phyloP scores from a whole-genome alignment of 495 filamentous ascomycete species.

The Lophiotrema nucula region DNA sequence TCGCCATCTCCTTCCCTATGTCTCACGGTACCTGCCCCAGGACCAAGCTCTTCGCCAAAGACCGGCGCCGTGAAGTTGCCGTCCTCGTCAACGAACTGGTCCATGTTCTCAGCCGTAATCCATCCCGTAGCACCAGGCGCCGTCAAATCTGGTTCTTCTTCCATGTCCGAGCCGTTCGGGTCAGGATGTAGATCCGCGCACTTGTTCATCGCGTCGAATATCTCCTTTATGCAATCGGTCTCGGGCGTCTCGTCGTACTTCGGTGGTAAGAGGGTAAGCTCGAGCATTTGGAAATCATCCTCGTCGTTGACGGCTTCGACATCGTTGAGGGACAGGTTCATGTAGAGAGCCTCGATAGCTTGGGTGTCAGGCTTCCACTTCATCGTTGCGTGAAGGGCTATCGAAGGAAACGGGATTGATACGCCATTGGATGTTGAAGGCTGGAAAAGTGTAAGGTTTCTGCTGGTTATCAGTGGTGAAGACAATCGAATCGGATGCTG shows the following conservation, averaged over 20 bases:
- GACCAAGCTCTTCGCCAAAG: constrained; percentile 47
- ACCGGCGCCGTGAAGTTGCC: constrained; percentile 50
- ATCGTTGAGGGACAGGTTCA: constrained; percentile 68
- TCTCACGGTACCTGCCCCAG: constrained; percentile 59
- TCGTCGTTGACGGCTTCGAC: constrained; percentile 47
- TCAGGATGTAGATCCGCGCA: constrained; percentile 93
- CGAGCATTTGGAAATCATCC: constrained; percentile 66
- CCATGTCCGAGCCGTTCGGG: constrained; percentile 46
- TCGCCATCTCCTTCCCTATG: constrained; percentile 44
- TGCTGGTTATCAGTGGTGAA: constrained; percentile 37
- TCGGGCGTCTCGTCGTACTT: constrained; percentile 29
- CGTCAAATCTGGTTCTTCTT: constrained; percentile 53
- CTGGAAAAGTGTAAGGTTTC: constrained; percentile 66
- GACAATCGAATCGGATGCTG: too few species aligned
- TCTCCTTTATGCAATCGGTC: constrained; percentile 46
- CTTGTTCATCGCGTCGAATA: constrained; percentile 78
- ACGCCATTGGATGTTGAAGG: constrained; percentile 57
- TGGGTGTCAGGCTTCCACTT: constrained; percentile 48
- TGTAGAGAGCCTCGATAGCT: constrained; percentile 62
- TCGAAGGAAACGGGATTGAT: constrained; percentile 80
- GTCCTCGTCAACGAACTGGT: constrained; percentile 69
- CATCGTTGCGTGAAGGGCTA: constrained; percentile 86
- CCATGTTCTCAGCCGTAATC: constrained; percentile 96
- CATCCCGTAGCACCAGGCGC: constrained; percentile 85
- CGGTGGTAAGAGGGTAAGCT: constrained; percentile 70